Conservation (phyloP, 2,329 filamentous ascomycete genomes). For the Aspergillus vadensis region DNA sequence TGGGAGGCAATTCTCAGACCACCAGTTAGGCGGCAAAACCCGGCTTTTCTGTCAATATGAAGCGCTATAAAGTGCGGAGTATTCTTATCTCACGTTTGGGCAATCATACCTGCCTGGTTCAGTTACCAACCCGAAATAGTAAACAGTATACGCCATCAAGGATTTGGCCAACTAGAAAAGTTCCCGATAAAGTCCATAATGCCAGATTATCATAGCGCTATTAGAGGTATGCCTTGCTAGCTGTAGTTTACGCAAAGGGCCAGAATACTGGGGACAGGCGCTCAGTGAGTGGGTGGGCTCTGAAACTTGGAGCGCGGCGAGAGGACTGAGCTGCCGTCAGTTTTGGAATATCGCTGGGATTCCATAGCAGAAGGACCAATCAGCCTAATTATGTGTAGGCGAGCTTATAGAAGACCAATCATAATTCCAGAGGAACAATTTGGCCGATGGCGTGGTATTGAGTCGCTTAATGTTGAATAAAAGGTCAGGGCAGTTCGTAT, state of each 20-base stretch:
- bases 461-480: neutral
- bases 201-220: neutral
- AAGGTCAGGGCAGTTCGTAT: slow-evolving; percentile 9
- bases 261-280: neutral
- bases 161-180: neutral
- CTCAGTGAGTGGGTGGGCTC: neutral
- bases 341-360: neutral
- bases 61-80: neutral
- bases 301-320: neutral
- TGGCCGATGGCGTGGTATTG: neutral
- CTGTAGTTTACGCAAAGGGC: neutral
- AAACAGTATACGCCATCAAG: neutral
- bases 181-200: neutral
- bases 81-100: neutral
- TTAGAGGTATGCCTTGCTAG: neutral
- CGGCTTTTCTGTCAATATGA: neutral
- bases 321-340: slow-evolving; percentile 9
- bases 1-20: neutral
- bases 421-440: neutral
- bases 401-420: slow-evolving; percentile 2
- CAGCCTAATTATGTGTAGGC: neutral
- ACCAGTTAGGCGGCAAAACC: neutral
- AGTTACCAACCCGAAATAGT: neutral
- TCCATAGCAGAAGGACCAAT: neutral
- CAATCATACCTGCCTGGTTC: neutral